Evolutionary conservation across 176 grass and related monocot genomes (phyloP), one percentile per base, ranked within the genome.

Genomic region (Bonia amplexicaulis): DNA sequence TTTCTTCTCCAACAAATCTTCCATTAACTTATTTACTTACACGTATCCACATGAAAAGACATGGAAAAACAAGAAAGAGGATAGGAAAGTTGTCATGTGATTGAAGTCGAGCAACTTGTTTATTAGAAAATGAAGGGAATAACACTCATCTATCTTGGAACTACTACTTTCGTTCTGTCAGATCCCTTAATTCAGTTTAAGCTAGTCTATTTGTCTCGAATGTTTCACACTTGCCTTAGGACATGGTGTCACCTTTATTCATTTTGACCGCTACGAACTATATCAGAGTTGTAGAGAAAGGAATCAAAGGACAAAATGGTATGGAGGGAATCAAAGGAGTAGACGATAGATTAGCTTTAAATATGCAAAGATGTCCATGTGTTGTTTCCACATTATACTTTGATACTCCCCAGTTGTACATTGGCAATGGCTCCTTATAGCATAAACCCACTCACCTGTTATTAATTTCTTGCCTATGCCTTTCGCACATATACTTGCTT

Each of bases 1-100:
- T 82, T 87, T 68, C 10, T 73, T 53, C 41, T 63, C 16, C 69
- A 87, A 69, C 62, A 68, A 77, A 68, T 81, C 48, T 74, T 81
- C 78, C 41, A 52, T 79, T 52, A 27, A 20, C 66, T 51, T 71
- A 62, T 61, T 63, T 79, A 2, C 27, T 62, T 62, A 17, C 64
- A 58, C 54, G 19, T 78, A 63, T 74, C 45, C 59, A 67, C 25
- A 85, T 59, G 64, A 87, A 67, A 67, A 67, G 46, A 81, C n/a
- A 54, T 11, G 12, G 48, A 20, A 33, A 74, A 74, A 55, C 19
- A 22, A 41, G 72, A 53, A 19, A 69, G 20, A 37, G 11, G 29
- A 53, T 12, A 67, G 17, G 11, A n/a, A 42, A 55, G 49, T 26
- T 26, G 5, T 25, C 49, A 82, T 59, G 35, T 71, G 49, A 37